Conservation (phyloP, 495 filamentous ascomycete species). For the Mycothermus thermophilus region DNA sequence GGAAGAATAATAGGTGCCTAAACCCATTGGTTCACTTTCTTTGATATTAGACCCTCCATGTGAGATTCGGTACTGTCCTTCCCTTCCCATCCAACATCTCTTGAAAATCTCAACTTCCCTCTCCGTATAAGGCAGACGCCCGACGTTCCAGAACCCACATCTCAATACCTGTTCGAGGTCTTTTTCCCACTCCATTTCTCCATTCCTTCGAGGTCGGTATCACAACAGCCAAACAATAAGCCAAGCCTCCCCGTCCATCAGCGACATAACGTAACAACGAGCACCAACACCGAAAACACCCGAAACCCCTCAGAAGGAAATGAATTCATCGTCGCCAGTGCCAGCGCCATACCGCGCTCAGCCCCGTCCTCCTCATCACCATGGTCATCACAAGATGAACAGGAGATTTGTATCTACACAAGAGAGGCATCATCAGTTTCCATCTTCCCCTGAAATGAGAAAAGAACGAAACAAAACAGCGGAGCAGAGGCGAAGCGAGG, state of each 20-base stretch:
- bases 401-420: conserved; percentile 35
- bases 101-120: too few relatives aligned
- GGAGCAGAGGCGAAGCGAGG: too few relatives aligned
- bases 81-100: not conserved
- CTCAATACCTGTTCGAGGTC: not conserved
- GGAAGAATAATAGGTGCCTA: too few relatives aligned
- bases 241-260: not conserved
- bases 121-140: not conserved
- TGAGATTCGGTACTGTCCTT: too few relatives aligned
- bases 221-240: too few relatives aligned
- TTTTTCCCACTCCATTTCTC: not conserved
- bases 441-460: too few relatives aligned
- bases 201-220: not conserved
- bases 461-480: not conserved
- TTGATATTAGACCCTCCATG: too few relatives aligned
- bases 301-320: too few relatives aligned
- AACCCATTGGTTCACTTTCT: too few relatives aligned
- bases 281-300: not conserved
- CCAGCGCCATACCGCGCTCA: not conserved
- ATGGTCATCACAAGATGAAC: conserved; percentile 34
- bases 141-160: not conserved
- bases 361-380: not conserved
- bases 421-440: not conserved
- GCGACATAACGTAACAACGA: not conserved
- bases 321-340: not conserved